Evolutionary conservation across 2,329 filamentous ascomycete genomes (phyloP).

Genomic region (Phialophora chinensis): DNA sequence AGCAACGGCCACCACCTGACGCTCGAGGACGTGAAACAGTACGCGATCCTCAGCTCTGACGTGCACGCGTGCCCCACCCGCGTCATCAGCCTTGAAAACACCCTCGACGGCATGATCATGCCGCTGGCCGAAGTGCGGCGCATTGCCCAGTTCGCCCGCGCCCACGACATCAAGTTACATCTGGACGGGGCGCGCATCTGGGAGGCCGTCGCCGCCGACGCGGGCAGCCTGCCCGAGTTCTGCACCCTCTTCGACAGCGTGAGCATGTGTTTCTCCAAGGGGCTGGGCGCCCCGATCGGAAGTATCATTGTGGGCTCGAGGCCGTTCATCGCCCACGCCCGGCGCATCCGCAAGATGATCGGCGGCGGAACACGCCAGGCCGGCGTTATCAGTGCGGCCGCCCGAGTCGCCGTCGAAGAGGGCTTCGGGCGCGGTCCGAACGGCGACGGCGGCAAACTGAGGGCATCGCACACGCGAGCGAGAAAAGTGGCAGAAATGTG

Average conservation of each 20-base stretch:
- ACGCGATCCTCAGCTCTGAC: slow-evolving; percentile 70
- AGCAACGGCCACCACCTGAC: slow-evolving; percentile 75
- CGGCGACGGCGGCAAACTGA: slow-evolving; percentile 67
- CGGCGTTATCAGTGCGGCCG: slow-evolving; percentile 76
- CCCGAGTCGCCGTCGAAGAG: slow-evolving; percentile 77
- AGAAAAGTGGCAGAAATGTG: slow-evolving; percentile 69
- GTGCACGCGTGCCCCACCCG: slow-evolving; percentile 80
- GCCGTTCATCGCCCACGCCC: slow-evolving; percentile 67
- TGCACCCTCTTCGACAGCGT: slow-evolving; percentile 74
- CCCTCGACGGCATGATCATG: slow-evolving; percentile 77
- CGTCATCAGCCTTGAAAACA: slow-evolving; percentile 85
- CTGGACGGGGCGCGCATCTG: slow-evolving; percentile 81
- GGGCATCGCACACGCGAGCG: slow-evolving; percentile 66
- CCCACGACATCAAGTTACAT: slow-evolving; percentile 72
- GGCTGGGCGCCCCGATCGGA: slow-evolving; percentile 79
- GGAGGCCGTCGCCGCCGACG: slow-evolving; percentile 77
- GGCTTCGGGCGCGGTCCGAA: slow-evolving; percentile 69
- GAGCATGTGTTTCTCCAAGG: slow-evolving; percentile 81
- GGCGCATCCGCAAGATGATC: slow-evolving; percentile 80
- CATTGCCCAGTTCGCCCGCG: slow-evolving; percentile 73
- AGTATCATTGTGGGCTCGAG: slow-evolving; percentile 70
- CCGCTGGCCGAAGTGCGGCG: slow-evolving; percentile 72
- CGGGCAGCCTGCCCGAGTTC: slow-evolving; percentile 70
- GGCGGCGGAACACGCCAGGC: slow-evolving; percentile 79
- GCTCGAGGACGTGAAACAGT: slow-evolving; percentile 73